A percentile compares a stretch with the other conserved stretches of the same genome.
Evolutionary conservation across 164 flowering plant genomes (phyloP).

Genomic region (Litsea cubeba): DNA sequence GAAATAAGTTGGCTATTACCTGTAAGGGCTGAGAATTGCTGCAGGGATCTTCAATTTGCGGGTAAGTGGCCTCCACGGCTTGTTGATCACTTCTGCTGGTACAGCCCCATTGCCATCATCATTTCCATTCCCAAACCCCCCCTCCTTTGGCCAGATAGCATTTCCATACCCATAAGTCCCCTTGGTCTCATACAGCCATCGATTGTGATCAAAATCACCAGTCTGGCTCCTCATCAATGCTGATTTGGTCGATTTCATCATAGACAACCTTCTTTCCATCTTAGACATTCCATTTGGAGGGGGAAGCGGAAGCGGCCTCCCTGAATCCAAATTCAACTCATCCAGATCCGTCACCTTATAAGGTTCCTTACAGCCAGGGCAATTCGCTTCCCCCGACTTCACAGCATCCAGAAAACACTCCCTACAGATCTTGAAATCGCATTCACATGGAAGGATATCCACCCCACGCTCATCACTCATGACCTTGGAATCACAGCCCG

Average conservation of each 20-base stretch:
- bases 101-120: slow-evolving; percentile 16
- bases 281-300: slow-evolving; percentile 27
- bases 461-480: slow-evolving; percentile 62
- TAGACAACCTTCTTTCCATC: slow-evolving; percentile 44
- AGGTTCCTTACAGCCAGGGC: slow-evolving; percentile 75
- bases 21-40: slow-evolving; percentile 72
- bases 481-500: slow-evolving; percentile 62
- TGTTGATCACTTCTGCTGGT: slow-evolving; percentile 41
- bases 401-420: slow-evolving; percentile 66
- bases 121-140: slow-evolving; percentile 21
- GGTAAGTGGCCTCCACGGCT: slow-evolving; percentile 84
- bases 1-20: slow-evolving; percentile 25
- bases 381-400: slow-evolving; percentile 40
- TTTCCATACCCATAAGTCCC: slow-evolving; percentile 80
- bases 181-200: slow-evolving; percentile 74
- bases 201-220: slow-evolving; percentile 72
- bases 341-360: slow-evolving; percentile 49
- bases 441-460: slow-evolving; percentile 59
- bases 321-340: slow-evolving; percentile 31
- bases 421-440: slow-evolving; percentile 70
- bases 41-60: slow-evolving; percentile 50
- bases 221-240: slow-evolving; percentile 44
- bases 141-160: slow-evolving; percentile 65
- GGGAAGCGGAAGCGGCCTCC: slow-evolving; percentile 36
- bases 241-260: slow-evolving; percentile 43